Base-by-base conservation (phyloP, 1,284 basidiomycete species). In the Boletus mariae region DNA sequence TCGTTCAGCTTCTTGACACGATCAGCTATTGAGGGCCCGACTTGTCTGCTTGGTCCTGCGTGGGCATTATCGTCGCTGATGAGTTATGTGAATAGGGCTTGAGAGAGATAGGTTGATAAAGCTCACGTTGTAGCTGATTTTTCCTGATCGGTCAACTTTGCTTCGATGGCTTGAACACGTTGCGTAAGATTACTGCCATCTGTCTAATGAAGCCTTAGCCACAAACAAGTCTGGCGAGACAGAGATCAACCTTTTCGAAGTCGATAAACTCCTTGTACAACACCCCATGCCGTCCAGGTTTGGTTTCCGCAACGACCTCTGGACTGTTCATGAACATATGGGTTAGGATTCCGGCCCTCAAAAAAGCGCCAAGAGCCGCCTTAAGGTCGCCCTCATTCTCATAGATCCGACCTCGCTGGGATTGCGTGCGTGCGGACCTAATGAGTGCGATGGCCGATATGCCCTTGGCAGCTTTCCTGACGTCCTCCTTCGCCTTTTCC, bases 1-100 rank as follows among this genome's bases (percentile, higher is more conserved):
- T 79, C 79, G 64, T 84, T 78, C n/a, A 90, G 69, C n/a, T 84
- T 80, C 57, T 76, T 79, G 64, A 89, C 75, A 49, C 87, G 82
- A 71, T 89, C 88, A 41, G 84, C 84, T 55, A 90, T 87, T 47
- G 78, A 81, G 7, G 73, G 77, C n/a, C 77, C 77, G 2, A 77
- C 60, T 56, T 73, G 76, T 53, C 59, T 74, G 41, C 73, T 71
- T 5, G 71, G 59, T 20, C 67, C 73, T 51, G 55, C 55, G 43
- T 58, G 59, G 25, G 57, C 34, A 48, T 50, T 62, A 55, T 58
- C 55, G 31, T 53, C 48, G 48, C 61, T 67, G 54, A 48, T 59
- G 43, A 26, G 29, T 12, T 50, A 48, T 35, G 54, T 59, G 57
- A 57, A 50, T 40, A 56, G 37, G 7, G 42, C 49, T 40, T 40